Conservation (phyloP, 768 basidiomycete species). For the Hygrophorus pudorinus region DNA sequence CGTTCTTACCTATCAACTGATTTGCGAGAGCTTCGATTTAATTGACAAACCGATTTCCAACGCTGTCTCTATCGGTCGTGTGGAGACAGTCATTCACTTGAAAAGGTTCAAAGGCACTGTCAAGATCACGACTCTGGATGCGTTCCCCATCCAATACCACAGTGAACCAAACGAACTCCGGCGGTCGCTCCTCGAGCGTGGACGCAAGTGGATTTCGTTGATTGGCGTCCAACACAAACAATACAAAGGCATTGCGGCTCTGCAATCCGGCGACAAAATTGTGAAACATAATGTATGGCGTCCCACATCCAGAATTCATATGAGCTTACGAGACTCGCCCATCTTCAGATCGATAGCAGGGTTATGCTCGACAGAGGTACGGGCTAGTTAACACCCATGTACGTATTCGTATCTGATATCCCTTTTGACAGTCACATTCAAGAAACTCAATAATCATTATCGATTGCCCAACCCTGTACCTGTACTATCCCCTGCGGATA, state of each 20-base stretch:
- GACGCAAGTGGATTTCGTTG: conserved; percentile 44
- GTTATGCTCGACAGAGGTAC: conserved; percentile 53
- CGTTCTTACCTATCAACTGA: conserved; percentile 31
- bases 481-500: conserved; percentile 7
- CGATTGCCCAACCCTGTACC: conserved; percentile 28
- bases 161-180: conserved; percentile 31
- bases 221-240: conserved; percentile 48
- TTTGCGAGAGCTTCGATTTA: conserved; percentile 42
- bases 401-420: not conserved
- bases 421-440: conserved; percentile 31
- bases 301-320: not conserved
- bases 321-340: not conserved
- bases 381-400: conserved; percentile 2
- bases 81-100: conserved; percentile 29
- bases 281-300: conserved; percentile 37
- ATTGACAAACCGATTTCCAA: conserved; percentile 26
- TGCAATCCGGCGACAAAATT: conserved; percentile 24
- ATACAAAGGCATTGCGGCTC: conserved; percentile 36
- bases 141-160: conserved; percentile 46
- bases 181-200: conserved; percentile 32
- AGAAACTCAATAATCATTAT: conserved; percentile 42
- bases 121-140: conserved; percentile 39
- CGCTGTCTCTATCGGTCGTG: conserved; percentile 17
- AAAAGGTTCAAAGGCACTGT: conserved; percentile 37
- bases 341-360: conserved; percentile 37